phyloP scores from a whole-genome alignment of 2,329 filamentous ascomycete genomes.

The Onygenales sp. region DNA sequence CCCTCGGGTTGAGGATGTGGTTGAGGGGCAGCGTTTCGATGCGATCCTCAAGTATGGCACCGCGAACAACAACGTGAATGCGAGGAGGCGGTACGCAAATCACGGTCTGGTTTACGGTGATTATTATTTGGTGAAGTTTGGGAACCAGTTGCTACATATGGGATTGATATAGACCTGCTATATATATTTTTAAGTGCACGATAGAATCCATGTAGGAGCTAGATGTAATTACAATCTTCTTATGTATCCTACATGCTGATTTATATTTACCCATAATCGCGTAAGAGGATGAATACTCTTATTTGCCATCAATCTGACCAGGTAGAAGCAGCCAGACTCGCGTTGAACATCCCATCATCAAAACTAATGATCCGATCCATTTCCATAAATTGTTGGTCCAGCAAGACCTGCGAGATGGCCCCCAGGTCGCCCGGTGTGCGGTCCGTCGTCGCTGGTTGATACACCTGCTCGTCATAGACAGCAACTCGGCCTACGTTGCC shows the following conservation, averaged over 20 bases:
- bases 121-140: constrained; percentile 34
- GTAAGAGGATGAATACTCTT: too few species aligned
- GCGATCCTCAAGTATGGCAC: constrained; percentile 30
- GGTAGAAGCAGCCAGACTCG: neutral
- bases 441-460: neutral
- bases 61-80: constrained; percentile 30
- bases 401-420: neutral
- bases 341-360: constrained; percentile 2
- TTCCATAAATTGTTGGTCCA: constrained; percentile 12
- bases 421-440: neutral
- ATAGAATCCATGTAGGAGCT: too few species aligned
- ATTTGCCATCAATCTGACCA: too few species aligned
- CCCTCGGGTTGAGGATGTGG: constrained; percentile 12
- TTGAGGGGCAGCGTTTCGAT: constrained; percentile 22
- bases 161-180: constrained; percentile 6
- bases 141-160: constrained; percentile 29
- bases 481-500: neutral
- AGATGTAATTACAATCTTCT: too few species aligned
- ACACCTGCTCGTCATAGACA: neutral
- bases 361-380: constrained; percentile 14
- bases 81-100: constrained; percentile 27
- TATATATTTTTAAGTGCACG: neutral
- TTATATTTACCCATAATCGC: too few species aligned
- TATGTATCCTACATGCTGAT: too few species aligned
- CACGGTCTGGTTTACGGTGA: constrained; percentile 36